Evolutionary conservation across 306 rosid genomes (phyloP).

Genomic region (Mucuna pruriens): DNA sequence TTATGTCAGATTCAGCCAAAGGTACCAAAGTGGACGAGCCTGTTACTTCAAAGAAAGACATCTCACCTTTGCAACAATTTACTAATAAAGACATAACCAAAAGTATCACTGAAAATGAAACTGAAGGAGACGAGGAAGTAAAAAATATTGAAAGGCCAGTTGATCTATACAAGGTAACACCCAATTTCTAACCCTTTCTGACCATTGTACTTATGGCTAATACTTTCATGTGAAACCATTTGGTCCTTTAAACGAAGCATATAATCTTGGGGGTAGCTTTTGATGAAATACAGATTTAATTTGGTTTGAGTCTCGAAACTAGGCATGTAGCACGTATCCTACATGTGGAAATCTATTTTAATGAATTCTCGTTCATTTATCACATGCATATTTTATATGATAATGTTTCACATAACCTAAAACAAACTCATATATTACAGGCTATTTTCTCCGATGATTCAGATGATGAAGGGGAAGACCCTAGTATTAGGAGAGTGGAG

Average conservation of each 20-base stretch:
- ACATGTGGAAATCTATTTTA: not conserved
- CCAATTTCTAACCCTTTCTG: not conserved
- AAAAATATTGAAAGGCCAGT: constrained; percentile 94
- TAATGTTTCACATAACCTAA: constrained; percentile 34
- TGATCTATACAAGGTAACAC: constrained; percentile 90
- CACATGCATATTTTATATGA: constrained; percentile 11
- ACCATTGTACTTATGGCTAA: not conserved
- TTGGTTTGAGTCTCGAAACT: constrained; percentile 28
- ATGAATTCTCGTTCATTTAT: constrained; percentile 25
- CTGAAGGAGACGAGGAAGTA: constrained; percentile 67
- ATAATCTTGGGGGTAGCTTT: constrained; percentile 18
- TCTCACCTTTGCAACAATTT: constrained; percentile 43
- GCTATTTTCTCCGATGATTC: constrained; percentile 98
- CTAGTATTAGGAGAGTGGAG: constrained; percentile 53
- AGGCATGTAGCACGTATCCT: not conserved
- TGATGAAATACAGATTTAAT: not conserved
- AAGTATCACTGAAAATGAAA: constrained; percentile 50
- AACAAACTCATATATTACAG: constrained; percentile 50
- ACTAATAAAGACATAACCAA: constrained; percentile 45
- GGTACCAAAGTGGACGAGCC: constrained; percentile 56
- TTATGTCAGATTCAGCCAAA: constrained; percentile 81
- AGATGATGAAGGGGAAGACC: constrained; percentile 69
- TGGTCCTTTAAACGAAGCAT: constrained; percentile 37
- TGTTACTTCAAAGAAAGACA: constrained; percentile 44
- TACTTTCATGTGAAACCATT: constrained; percentile 18